Evolutionary conservation across 768 basidiomycete species (phyloP), one percentile per base, ranked within the genome.

Genomic region (Leccinellum luteum): DNA sequence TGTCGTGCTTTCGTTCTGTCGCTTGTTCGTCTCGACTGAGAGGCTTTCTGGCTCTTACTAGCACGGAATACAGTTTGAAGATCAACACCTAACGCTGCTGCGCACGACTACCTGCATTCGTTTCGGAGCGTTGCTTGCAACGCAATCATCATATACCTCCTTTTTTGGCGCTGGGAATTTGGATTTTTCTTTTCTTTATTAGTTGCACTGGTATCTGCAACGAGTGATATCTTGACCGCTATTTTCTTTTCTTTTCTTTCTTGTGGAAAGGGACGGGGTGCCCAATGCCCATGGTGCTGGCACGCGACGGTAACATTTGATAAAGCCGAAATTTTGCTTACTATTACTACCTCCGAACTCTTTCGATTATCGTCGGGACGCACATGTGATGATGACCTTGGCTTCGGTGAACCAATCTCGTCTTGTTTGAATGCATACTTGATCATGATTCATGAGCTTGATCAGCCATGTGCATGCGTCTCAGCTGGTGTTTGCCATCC

Each of bases 31-130:
- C 44, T 14, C 6, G 14, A 30, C 13, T 54, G 27, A 58, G 47
- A 25, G n/a, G 27, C 25, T 41, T 30, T 47, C 19, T 35, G 25
- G 3, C 28, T 14, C 23, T 48, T 45, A 21, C 27, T 58, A 84
- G 82, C 5, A 73, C 76, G 52, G 65, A 76, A 1, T 84, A 78
- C 67, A 79, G 75, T 55, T 55, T 83, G 45, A 72, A 69, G 2
- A 77, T 84, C 64, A 75, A 77, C 14, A 48, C 23, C 65, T 83
- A 64, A 73, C 2, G 41, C 19, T 0, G 12, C 41, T 43, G 41
- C 19, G 41, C 41, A 19, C 3, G 38, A n/a, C 6, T 7, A 6
- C 30, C 9, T 21, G 31, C 31, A 13, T 30, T 52, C 48, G n/a
- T 23, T 52, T 54, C 7, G 7, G 15, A 34, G 23, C 23, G 23